These are phyloP conservation scores for Echeveria elegans DNA, from an alignment of 164 flowering plant species.

Conservation along the genomic window DNA sequence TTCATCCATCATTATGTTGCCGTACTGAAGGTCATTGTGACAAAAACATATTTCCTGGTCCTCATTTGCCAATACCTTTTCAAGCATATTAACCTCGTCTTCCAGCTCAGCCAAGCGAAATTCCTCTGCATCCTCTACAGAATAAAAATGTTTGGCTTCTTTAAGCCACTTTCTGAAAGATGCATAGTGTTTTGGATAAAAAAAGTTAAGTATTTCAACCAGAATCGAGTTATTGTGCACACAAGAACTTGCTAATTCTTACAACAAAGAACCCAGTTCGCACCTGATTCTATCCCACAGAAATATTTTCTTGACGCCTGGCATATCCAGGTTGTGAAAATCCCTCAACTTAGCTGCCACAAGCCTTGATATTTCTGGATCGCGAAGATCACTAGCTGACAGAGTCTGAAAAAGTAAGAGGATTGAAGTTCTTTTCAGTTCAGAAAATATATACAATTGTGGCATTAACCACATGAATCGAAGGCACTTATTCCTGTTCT, in stretches of 20 bases:
- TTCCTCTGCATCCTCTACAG: conserved; percentile 32
- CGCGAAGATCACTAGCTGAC: conserved; percentile 72
- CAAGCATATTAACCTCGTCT: conserved; percentile 40
- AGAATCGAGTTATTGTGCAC: background rate
- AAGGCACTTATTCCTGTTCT: too few relatives aligned
- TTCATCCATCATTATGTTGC: conserved; percentile 92
- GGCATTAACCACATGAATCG: too few relatives aligned
- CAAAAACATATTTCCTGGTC: conserved; percentile 59
- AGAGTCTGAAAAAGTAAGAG: conserved; percentile 51
- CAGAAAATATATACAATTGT: too few relatives aligned
- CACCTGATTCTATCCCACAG: conserved; percentile 82
- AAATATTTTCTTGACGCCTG: conserved; percentile 39
- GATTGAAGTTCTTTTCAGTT: background rate
- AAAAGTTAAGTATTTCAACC: background rate
- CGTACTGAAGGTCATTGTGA: conserved; percentile 94
- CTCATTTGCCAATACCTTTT: conserved; percentile 28
- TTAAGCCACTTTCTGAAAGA: conserved; percentile 54
- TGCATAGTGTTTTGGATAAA: background rate
- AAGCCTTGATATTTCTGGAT: conserved; percentile 57
- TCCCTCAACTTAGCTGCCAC: conserved; percentile 76
- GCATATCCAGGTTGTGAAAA: conserved; percentile 75
- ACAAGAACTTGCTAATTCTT: background rate
- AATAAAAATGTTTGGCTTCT: conserved; percentile 40
- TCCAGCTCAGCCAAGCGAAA: conserved; percentile 45
- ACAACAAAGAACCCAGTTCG: background rate